phyloP scores from a whole-genome alignment of 1,284 basidiomycete species.

The Heliocybe sulcata region DNA sequence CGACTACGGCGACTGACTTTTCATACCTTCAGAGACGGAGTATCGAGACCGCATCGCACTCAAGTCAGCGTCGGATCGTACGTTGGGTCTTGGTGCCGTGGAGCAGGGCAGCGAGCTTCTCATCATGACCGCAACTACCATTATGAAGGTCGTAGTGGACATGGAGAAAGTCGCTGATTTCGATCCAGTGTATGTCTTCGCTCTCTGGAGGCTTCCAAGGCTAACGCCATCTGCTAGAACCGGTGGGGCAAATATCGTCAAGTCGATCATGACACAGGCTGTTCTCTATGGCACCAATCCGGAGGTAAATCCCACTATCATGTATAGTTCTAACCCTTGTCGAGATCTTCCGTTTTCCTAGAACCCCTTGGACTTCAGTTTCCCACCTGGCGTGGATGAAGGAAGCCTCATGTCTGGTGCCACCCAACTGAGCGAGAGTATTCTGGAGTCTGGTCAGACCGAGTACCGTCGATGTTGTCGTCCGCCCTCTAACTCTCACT shows the following conservation, averaged over 20 bases:
- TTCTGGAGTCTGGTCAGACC: slow-evolving; percentile 57
- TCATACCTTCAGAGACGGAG: slow-evolving; percentile 43
- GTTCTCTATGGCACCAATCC: slow-evolving; percentile 73
- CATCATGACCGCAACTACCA: slow-evolving; percentile 56
- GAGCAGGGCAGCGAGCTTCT: slow-evolving; percentile 44
- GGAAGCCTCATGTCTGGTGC: slow-evolving; percentile 79
- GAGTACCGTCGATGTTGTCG: neutral
- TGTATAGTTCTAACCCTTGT: neutral
- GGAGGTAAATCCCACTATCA: slow-evolving; percentile 32
- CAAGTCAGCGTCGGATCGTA: slow-evolving; percentile 58
- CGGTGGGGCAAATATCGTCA: slow-evolving; percentile 63
- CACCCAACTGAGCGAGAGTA: slow-evolving; percentile 69
- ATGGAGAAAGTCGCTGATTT: slow-evolving; percentile 52
- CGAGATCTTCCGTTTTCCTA: slow-evolving; percentile 20
- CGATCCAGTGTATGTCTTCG: slow-evolving; percentile 43
- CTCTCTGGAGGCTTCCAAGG: neutral
- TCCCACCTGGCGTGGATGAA: slow-evolving; percentile 72
- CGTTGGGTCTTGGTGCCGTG: slow-evolving; percentile 59
- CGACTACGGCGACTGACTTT: neutral
- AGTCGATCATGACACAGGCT: slow-evolving; percentile 83
- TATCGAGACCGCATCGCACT: slow-evolving; percentile 68
- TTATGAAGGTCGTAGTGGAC: slow-evolving; percentile 61
- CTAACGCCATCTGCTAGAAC: slow-evolving; percentile 27
- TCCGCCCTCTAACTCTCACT: neutral
- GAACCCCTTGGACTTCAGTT: slow-evolving; percentile 83